phyloP scores from a whole-genome alignment of 169 alveolate genomes.

The Plasmodium adleri region DNA sequence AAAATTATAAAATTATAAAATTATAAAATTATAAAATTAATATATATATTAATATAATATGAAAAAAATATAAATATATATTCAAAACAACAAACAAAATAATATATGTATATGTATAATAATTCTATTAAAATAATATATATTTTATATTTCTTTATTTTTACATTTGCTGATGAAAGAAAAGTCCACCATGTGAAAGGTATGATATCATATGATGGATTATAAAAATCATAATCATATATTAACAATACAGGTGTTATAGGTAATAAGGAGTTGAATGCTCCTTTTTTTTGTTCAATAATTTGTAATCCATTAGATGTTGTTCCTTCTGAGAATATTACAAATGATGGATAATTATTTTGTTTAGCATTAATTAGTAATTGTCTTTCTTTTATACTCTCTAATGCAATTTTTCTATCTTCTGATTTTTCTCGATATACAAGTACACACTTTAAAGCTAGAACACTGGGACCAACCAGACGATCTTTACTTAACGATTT shows the following conservation, averaged over 20 bases:
- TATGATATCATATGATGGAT: slow-evolving; percentile 57
- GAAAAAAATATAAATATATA: background rate
- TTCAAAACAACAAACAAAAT: too few species aligned
- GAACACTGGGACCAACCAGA: slow-evolving; percentile 36
- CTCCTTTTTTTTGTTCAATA: slow-evolving; percentile 63
- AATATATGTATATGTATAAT: too few species aligned
- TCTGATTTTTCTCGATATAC: slow-evolving; percentile 71
- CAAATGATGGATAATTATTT: slow-evolving; percentile 57
- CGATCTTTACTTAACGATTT: slow-evolving; percentile 55
- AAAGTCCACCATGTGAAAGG: slow-evolving; percentile 71
- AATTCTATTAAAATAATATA: background rate
- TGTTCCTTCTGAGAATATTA: slow-evolving; percentile 72
- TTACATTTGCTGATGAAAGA: slow-evolving; percentile 28
- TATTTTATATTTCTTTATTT: background rate
- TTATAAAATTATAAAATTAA: too few species aligned
- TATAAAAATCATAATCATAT: slow-evolving; percentile 44
- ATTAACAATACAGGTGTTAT: slow-evolving; percentile 60
- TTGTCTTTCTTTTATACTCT: slow-evolving; percentile 64
- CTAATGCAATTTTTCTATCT: slow-evolving; percentile 49
- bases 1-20: too few species aligned
- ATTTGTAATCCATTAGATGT: slow-evolving; percentile 64
- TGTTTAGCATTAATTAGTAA: slow-evolving; percentile 22
- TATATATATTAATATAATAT: too few species aligned
- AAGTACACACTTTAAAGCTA: slow-evolving; percentile 55
- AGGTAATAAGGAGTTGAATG: slow-evolving; percentile 49